Evolutionary conservation across 768 basidiomycete genomes (phyloP).

Genomic region (Lentinus tigrinus): DNA sequence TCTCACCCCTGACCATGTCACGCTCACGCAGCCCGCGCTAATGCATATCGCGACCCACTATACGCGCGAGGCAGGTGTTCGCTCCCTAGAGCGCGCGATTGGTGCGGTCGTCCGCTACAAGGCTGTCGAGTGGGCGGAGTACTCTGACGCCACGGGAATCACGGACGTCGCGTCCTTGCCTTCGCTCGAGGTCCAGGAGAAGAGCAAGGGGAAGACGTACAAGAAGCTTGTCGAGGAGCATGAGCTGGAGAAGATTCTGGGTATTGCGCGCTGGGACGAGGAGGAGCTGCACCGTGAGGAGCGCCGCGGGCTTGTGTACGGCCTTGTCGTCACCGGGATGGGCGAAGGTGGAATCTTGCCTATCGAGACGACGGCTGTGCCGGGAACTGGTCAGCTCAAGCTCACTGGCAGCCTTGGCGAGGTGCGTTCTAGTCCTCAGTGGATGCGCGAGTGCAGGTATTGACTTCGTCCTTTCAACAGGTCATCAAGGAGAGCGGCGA

Average conservation of each 20-base stretch:
- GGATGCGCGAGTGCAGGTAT: too few species aligned
- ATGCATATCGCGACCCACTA: slow-evolving; percentile 74
- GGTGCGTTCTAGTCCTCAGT: slow-evolving; percentile 32
- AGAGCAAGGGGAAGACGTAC: slow-evolving; percentile 42
- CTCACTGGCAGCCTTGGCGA: slow-evolving; percentile 86
- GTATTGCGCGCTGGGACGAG: slow-evolving; percentile 75
- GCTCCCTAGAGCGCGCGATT: slow-evolving; percentile 82
- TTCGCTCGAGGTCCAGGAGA: slow-evolving; percentile 6
- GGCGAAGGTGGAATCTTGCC: slow-evolving; percentile 85
- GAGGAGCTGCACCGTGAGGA: slow-evolving; percentile 79
- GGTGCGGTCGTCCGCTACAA: slow-evolving; percentile 88
- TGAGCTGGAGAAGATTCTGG: slow-evolving; percentile 83
- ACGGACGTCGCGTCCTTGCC: slow-evolving; percentile 6
- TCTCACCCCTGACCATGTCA: slow-evolving; percentile 56
- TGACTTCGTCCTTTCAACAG: slow-evolving; percentile 46
- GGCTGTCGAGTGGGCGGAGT: slow-evolving; percentile 87
- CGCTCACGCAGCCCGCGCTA: slow-evolving; percentile 68
- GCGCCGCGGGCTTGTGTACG: slow-evolving; percentile 76
- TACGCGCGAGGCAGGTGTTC: slow-evolving; percentile 92
- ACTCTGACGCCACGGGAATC: slow-evolving; percentile 39
- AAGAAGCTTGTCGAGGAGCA: slow-evolving; percentile 56
- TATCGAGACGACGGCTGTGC: slow-evolving; percentile 79
- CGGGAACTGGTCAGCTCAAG: slow-evolving; percentile 71
- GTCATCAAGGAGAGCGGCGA: slow-evolving; percentile 93
- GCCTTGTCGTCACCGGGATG: slow-evolving; percentile 84